phyloP scores from a whole-genome alignment of 148 eudicot species.

The Beta vulgaris region DNA sequence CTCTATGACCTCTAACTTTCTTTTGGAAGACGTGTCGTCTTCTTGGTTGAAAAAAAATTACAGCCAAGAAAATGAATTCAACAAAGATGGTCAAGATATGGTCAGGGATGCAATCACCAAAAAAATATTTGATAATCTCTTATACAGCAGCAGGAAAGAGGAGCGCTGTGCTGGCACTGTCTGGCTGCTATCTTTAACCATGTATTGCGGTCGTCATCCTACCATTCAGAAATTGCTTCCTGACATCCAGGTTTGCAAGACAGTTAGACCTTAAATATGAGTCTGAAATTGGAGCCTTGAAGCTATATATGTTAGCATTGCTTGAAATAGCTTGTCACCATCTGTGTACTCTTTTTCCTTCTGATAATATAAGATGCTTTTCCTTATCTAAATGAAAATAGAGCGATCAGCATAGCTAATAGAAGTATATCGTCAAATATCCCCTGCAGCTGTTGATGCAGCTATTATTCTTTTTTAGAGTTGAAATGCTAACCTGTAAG shows the following conservation, averaged over 20 bases:
- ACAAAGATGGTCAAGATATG: slow-evolving; percentile 45
- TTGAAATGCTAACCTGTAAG: background rate
- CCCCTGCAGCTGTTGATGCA: background rate
- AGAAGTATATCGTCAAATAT: too few species aligned
- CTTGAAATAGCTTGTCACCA: too few species aligned
- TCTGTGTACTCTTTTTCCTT: background rate
- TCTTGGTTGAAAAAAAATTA: slow-evolving; percentile 44
- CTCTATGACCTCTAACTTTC: slow-evolving; percentile 79
- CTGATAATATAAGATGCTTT: background rate
- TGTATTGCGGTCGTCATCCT: slow-evolving; percentile 85
- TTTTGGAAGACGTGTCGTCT: slow-evolving; percentile 61
- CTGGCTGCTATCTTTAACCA: slow-evolving; percentile 81
- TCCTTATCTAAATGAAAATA: background rate
- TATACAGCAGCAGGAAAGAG: slow-evolving; percentile 87
- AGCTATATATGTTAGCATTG: background rate
- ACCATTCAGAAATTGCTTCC: slow-evolving; percentile 85
- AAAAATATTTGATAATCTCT: slow-evolving; percentile 80
- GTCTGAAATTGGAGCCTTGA: background rate
- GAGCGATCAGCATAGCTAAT: too few species aligned
- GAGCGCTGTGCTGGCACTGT: slow-evolving; percentile 98
- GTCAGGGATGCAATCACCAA: slow-evolving; percentile 65
- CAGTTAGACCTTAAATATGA: background rate
- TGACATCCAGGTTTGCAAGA: slow-evolving; percentile 76
- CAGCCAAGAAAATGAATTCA: slow-evolving; percentile 39
- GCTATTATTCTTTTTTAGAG: too few species aligned